Base-by-base conservation (phyloP, 305 asterid species). In the Fraxinus velutina region DNA sequence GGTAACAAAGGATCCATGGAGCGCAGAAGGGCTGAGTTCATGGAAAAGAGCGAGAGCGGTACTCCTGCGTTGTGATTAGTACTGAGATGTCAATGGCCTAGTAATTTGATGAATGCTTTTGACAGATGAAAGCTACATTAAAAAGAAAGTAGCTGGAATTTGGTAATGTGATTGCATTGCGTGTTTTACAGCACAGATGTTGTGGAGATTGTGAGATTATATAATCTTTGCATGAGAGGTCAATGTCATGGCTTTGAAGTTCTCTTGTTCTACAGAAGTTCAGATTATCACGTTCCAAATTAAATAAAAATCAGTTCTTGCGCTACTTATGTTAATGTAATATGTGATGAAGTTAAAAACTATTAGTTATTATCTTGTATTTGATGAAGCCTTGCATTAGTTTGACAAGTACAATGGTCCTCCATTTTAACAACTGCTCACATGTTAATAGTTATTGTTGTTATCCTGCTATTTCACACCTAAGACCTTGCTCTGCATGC, bases 391-490 rank as follows among this genome's bases (percentile, higher is more conserved):
- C 42, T 71, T 71, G n/a, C 13, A 15, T 15, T 71, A 5, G 44
- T 30, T 24, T 52, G 55, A n/a, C 85, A 10, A 62, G 29, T 47
- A 50, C 21, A 29, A 30, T 80, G 76, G 29, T 30, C 32, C 47
- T 36, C 50, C 55, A 33, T 71, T 71, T 30, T 71, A 70, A 15
- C n/a, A 9, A 1, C 64, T 22, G 12, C 22, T 68, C 15, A 22
- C n/a, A 2, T 70, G 21, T 44, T 42, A 77, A 6, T 10, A 22
- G 4, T 55, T 52, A 42, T 77, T 47, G 71, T 22, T 76, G 27
- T 37, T 10, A 15, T 85, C 74, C 42, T 57, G 17, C 72, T 70
- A 70, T 82, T 12, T 34, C 72, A 9, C 9, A n/a, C 75, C 62
- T 2, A 68, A 55, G n/a, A 37, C 17, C 42, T 34, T 7, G 29